A percentile compares a stretch with the other conserved stretches of the same genome.
phyloP scores from a whole-genome alignment of 345 rosid genomes.

The Rhizophora apiculata region DNA sequence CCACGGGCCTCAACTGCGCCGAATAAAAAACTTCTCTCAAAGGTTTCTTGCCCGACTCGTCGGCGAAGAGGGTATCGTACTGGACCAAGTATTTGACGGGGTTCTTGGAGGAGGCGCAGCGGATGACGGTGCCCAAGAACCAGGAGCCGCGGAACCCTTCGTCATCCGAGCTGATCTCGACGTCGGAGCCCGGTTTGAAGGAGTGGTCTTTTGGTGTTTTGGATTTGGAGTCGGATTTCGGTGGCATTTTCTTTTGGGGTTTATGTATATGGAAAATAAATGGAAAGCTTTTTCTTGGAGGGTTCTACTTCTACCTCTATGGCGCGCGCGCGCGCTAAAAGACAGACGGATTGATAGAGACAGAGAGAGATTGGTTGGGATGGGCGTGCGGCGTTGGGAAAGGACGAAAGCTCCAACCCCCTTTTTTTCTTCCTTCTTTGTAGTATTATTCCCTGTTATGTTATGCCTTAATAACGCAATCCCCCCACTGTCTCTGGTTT shows the following conservation, averaged over 20 bases:
- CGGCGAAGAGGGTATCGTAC: conserved; percentile 50
- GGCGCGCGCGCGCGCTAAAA: no score
- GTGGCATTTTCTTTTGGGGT: conserved; percentile 1
- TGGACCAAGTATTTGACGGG: conserved; percentile 34
- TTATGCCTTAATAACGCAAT: no score
- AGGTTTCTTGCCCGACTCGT: conserved; percentile 43
- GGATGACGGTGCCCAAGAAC: conserved; percentile 51
- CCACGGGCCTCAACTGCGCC: conserved; percentile 44
- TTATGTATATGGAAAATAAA: background rate
- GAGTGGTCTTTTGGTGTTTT: background rate
- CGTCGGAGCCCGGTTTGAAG: conserved; percentile 46
- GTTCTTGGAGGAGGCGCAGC: conserved; percentile 28
- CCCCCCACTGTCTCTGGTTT: no score
- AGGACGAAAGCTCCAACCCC: no score
- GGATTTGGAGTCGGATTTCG: conserved; percentile 2
- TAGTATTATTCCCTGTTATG: no score
- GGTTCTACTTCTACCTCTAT: no score
- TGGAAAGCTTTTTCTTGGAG: background rate
- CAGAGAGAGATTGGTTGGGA: no score
- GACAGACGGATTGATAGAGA: no score
- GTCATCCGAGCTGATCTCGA: conserved; percentile 65
- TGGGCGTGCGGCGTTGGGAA: no score
- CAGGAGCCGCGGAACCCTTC: conserved; percentile 71
- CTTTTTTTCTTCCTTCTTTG: no score
- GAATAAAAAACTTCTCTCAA: conserved; percentile 39